Evolutionary conservation across 371 early-diverging fungal genomes (phyloP).

Genomic region (Phascolomyces articulosus): DNA sequence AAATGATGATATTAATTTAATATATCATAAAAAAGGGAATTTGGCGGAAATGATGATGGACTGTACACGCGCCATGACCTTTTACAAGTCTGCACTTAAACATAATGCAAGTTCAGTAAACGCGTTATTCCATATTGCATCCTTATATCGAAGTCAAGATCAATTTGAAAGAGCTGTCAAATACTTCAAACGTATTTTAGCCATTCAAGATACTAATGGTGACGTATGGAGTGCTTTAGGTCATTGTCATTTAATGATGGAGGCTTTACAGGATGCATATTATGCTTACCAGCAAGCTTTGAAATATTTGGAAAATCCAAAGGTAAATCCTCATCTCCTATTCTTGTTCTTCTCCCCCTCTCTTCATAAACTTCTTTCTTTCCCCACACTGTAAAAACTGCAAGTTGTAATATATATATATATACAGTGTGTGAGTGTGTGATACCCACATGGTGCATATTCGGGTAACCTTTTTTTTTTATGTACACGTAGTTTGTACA

Average conservation of each 20-base stretch:
- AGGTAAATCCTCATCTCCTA: conserved; percentile 20
- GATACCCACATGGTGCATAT: too few species aligned
- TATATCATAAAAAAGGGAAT: conserved; percentile 35
- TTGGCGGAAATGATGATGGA: conserved; percentile 76
- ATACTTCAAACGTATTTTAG: conserved; percentile 82
- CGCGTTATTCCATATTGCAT: conserved; percentile 74
- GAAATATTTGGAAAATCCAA: conserved; percentile 82
- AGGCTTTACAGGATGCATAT: conserved; percentile 91
- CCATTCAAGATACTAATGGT: conserved; percentile 81
- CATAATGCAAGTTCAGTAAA: conserved; percentile 85
- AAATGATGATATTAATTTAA: too few species aligned
- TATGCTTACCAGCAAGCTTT: conserved; percentile 94
- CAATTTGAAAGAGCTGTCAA: conserved; percentile 79
- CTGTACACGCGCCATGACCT: conserved; percentile 74
- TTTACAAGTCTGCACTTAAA: conserved; percentile 84
- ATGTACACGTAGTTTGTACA: too few species aligned
- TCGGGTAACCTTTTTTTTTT: too few species aligned
- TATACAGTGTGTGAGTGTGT: too few species aligned
- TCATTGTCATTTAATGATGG: conserved; percentile 93
- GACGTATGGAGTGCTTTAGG: conserved; percentile 94
- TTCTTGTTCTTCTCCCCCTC: neutral
- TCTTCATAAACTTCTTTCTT: too few species aligned
- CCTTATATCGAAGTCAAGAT: conserved; percentile 70
- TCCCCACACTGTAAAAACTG: too few species aligned
- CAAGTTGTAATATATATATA: too few species aligned